Evolutionary conservation across 768 basidiomycete genomes (phyloP), one percentile per base, ranked within the genome.

Genomic region (Suillus sp.): DNA sequence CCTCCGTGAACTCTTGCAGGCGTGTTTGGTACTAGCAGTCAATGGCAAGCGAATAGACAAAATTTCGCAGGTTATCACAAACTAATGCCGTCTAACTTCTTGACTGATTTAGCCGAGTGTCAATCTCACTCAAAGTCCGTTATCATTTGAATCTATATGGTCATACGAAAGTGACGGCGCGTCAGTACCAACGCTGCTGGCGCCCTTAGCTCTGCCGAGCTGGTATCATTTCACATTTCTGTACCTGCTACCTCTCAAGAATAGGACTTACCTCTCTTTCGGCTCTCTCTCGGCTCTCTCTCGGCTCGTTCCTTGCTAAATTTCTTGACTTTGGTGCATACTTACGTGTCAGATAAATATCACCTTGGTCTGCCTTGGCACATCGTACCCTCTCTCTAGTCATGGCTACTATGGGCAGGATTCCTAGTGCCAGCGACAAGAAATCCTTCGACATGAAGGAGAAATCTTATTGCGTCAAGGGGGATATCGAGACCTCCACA

Each of bases 401-500:
- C 61, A 69, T 65, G 67, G 43, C 59, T 40, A 35, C 42, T 32
- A 20, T 50, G 14, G 32, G 56, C 27, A 30, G 2, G 13, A 18
- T 30, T 16, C 62, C 65, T 48, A 59, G 62, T n/a, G 30, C 60
- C 43, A 62, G 55, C 48, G 67, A 71, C 53, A 62, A 71, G 62
- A 70, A 72, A 25, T 58, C 60, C 30, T 62, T 43, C 9, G 67
- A 64, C 53, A 54, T n/a, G 43, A 22, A 45, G 43, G 57, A 68
- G 40, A 77, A 77, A 71, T 59, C 42, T 14, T 65, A 70, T n/a
- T 75, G 68, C 30, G 66, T 65, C 37, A 77, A 77, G 25, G 66
- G 65, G 47, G 80, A 82, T 48, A 60, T 78, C 34, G 80, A 81
- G 65, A 55, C 59, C 2, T 32, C 62, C 18, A 54, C 65, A 38